A percentile compares a stretch with the other conserved stretches of the same genome.
Conservation (phyloP, 78 protist species). For the Anaeramoeba flamelloides region DNA sequence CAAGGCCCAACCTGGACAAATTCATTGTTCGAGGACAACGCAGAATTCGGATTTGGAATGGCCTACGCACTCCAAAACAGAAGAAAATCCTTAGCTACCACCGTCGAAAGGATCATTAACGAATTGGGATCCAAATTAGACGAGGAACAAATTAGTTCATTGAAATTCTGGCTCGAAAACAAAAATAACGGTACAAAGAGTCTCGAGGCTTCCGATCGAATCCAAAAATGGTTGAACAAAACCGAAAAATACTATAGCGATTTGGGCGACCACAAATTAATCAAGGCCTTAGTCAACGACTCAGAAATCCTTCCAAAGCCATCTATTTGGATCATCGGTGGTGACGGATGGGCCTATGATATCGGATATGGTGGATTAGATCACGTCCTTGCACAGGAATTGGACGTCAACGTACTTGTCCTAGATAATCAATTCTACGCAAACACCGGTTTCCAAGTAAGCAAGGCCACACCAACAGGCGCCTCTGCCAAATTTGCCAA, state of each 20-base stretch:
- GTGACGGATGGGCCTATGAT: slow-evolving; percentile 69
- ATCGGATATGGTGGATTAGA: slow-evolving; percentile 51
- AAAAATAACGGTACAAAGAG: too few species aligned
- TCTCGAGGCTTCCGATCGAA: too few species aligned
- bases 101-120: slow-evolving; percentile 7
- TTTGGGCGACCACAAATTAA: too few species aligned
- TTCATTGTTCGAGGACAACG: slow-evolving; percentile 30
- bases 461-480: slow-evolving; percentile 31
- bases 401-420: slow-evolving; percentile 42
- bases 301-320: slow-evolving; percentile 1
- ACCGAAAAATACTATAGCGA: not conserved
- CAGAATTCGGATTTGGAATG: slow-evolving; percentile 26
- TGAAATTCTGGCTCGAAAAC: too few species aligned
- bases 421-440: slow-evolving; percentile 52
- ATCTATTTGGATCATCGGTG: slow-evolving; percentile 48
- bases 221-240: too few species aligned
- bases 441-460: slow-evolving; percentile 37
- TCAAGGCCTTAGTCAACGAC: too few species aligned
- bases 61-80: not conserved
- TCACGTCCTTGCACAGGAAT: slow-evolving; percentile 53
- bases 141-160: too few species aligned
- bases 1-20: slow-evolving; percentile 21
- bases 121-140: too few species aligned
- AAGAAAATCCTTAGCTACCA: not conserved
- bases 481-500: slow-evolving; percentile 34